These are phyloP conservation scores for Evernia prunastri DNA, from an alignment of 495 filamentous ascomycete species.

Conservation along the genomic window DNA sequence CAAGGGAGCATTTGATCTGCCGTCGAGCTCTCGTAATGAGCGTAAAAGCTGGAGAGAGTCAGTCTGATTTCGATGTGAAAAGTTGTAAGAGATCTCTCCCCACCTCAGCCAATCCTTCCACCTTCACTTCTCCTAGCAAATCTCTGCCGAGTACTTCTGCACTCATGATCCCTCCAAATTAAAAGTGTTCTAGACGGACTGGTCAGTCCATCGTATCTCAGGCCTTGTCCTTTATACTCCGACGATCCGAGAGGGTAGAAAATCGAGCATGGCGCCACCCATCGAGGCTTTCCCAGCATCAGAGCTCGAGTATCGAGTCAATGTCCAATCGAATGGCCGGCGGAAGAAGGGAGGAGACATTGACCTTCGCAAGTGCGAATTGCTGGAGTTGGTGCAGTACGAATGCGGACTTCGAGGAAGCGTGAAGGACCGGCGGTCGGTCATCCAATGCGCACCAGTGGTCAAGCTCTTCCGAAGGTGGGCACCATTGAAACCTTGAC, in stretches of 20 bases:
- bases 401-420: constrained; percentile 60
- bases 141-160: constrained; percentile 51
- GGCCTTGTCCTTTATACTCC: neutral
- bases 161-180: constrained; percentile 26
- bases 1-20: constrained; percentile 23
- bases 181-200: neutral
- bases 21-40: constrained; percentile 33
- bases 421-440: constrained; percentile 41
- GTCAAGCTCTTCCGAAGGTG: constrained; percentile 76
- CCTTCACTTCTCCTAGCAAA: constrained; percentile 58
- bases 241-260: neutral
- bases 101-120: constrained; percentile 61
- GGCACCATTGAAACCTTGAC: constrained; percentile 25
- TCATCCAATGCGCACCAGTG: constrained; percentile 64
- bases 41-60: constrained; percentile 41
- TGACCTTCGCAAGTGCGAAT: constrained; percentile 61
- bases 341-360: constrained; percentile 46
- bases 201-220: neutral
- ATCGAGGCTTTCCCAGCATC: constrained; percentile 49
- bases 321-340: constrained; percentile 41
- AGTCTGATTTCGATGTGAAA: neutral
- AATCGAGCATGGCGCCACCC: constrained; percentile 52
- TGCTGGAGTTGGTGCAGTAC: constrained; percentile 77
- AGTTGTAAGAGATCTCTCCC: constrained; percentile 20
- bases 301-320: constrained; percentile 45